Base-by-base conservation (phyloP, 768 basidiomycete species). In the Pulveroboletus sp. region DNA sequence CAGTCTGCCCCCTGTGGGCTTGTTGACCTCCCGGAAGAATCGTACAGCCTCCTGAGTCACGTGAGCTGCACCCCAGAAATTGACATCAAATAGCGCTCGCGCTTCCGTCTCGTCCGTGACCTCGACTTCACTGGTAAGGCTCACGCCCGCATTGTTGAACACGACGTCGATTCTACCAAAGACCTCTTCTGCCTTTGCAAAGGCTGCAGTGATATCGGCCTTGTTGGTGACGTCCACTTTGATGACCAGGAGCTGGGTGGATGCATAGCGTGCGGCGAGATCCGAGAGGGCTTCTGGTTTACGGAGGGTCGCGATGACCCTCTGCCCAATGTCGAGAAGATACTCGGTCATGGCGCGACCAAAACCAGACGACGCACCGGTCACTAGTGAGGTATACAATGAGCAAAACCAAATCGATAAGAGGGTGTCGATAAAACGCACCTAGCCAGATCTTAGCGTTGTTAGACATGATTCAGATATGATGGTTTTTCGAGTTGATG, bases 251-350 rank as follows among this genome's bases (percentile, higher is more conserved):
- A 73, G 62, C 24, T 60, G 60, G 3, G 53, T 39, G 14, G 58
- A 4, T 1, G 61, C 40, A 43, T 67, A 68, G 4, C 54, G 40
- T 4, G 55, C 39, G 13, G 43, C 21, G 10, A 72, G 62, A 31
- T 63, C 61, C 8, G 52, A 52, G 36, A 77, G 56, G 14, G 45
- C 59, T 6, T 57, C 63, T 9, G 72, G 72, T 24, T 58, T 68
- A 45, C 74, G 75, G 12, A 74, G 62, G n/a, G 74, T 73, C 13
- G 78, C 76, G 42, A 74, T 57, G 29, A 67, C 74, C 10, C 55
- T 69, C 50, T 72, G 66, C 13, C 74, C 72, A 3, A 55, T 53
- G 25, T 43, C 40, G 34, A 77, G 69, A 25, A 65, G 65, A 19
- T 47, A 27, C 47, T 73, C 69, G 11, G 63, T 60, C 47, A 70